Conservation (phyloP, 1,284 basidiomycete genomes). For the Takashimella koratensis region DNA sequence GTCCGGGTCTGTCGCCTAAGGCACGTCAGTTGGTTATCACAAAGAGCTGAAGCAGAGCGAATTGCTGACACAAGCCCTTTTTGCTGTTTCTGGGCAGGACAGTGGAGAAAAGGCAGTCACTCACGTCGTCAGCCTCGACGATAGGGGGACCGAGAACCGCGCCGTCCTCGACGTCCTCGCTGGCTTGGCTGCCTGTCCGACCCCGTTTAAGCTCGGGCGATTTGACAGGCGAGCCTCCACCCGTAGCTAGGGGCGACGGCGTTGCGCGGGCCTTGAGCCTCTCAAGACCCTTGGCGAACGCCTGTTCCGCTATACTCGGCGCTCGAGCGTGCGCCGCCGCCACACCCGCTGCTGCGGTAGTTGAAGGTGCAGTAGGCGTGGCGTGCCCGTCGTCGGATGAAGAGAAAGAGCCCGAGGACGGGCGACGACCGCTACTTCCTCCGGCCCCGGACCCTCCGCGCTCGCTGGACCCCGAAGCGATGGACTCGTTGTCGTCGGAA, state of each 20-base stretch:
- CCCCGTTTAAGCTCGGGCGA: conserved; percentile 16
- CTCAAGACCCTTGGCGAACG: conserved; percentile 49
- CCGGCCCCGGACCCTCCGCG: neutral
- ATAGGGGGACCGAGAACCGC: conserved; percentile 8
- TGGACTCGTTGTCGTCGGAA: neutral
- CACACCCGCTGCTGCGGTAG: conserved; percentile 5
- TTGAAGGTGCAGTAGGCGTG: neutral
- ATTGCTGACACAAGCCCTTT: neutral
- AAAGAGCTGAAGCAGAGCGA: too few relatives aligned
- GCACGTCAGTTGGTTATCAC: conserved; percentile 12
- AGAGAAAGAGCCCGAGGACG: conserved; percentile 17
- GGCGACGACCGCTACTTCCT: too few relatives aligned
- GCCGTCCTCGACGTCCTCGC: conserved; percentile 14
- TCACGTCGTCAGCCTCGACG: conserved; percentile 30
- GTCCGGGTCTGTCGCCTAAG: conserved; percentile 69
- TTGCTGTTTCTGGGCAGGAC: conserved; percentile 1
- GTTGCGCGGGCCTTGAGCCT: conserved; percentile 38
- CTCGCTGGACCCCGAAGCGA: neutral
- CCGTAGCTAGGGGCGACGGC: conserved; percentile 4
- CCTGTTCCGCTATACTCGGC: conserved; percentile 47
- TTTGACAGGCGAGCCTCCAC: conserved; percentile 11
- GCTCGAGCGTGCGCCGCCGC: conserved; percentile 12
- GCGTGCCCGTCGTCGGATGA: conserved; percentile 5
- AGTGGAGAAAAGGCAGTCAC: conserved; percentile 2
- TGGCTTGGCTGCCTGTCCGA: conserved; percentile 28